Evolutionary conservation across 768 basidiomycete genomes (phyloP).

Genomic region (Pseudohyphozyma bogoriensis): DNA sequence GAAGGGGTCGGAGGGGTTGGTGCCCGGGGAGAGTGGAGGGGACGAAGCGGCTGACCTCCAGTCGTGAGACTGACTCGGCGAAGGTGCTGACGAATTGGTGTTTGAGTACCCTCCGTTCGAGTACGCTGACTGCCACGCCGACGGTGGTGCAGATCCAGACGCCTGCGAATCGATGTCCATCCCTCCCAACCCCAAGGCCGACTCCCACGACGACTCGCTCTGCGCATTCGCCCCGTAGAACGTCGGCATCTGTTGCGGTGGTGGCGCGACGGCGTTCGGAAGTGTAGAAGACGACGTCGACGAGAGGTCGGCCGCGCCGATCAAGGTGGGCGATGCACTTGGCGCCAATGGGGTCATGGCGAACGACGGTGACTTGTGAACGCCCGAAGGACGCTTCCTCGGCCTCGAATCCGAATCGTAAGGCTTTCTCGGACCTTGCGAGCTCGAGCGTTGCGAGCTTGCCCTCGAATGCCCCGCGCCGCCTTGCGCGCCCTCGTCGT

Average conservation of each 20-base stretch:
- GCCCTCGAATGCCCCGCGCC: background rate
- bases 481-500: background rate
- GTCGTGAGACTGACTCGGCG: conserved; percentile 6
- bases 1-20: too few relatives aligned
- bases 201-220: background rate
- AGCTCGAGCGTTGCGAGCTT: conserved; percentile 1
- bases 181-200: conserved; percentile 10
- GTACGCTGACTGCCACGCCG: background rate
- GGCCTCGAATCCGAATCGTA: conserved; percentile 31
- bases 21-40: too few relatives aligned
- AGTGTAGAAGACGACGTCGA: background rate
- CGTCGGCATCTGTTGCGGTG: background rate
- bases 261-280: background rate
- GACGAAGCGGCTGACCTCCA: conserved; percentile 3
- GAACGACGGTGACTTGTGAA: conserved; percentile 28
- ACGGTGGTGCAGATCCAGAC: background rate
- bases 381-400: conserved; percentile 10
- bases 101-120: background rate
- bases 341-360: conserved; percentile 29
- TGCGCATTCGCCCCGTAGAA: background rate
- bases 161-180: conserved; percentile 2
- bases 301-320: too few relatives aligned
- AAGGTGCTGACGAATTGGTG: background rate
- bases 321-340: background rate
- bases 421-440: conserved; percentile 29